A percentile compares a stretch with the other conserved stretches of the same genome.
Conservation (phyloP, 1,139 yeast species). For the Arxiozyma slooffiae region DNA sequence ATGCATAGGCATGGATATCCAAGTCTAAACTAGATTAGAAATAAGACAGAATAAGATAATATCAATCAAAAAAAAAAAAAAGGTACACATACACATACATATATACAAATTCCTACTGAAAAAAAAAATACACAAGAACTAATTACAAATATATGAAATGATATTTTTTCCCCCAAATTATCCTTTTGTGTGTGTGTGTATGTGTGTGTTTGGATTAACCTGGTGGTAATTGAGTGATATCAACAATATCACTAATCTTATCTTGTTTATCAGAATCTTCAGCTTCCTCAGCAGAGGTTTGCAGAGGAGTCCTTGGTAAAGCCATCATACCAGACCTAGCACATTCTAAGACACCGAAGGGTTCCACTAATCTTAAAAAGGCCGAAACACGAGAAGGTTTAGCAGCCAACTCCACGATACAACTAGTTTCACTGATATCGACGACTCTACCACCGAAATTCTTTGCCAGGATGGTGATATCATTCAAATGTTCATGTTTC, state of each 20-base stretch:
- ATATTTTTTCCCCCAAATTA: no score
- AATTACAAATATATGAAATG: no score
- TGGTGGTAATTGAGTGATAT: slow-evolving; percentile 82
- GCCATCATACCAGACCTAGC: slow-evolving; percentile 99
- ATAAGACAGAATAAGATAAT: no score
- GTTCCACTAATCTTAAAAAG: slow-evolving; percentile 80
- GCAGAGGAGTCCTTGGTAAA: slow-evolving; percentile 83
- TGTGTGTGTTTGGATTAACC: slow-evolving; percentile 54
- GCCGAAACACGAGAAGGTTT: slow-evolving; percentile 84
- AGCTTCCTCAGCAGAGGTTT: slow-evolving; percentile 38
- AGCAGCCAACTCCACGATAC: slow-evolving; percentile 88
- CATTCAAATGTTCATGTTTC: slow-evolving; percentile 80
- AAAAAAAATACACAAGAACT: no score
- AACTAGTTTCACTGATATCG: slow-evolving; percentile 87
- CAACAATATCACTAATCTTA: slow-evolving; percentile 38
- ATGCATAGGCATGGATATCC: no score
- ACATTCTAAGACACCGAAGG: slow-evolving; percentile 91
- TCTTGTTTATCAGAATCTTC: slow-evolving; percentile 40
- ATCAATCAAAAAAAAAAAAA: no score
- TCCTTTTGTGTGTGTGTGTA: no score
- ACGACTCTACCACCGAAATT: slow-evolving; percentile 91
- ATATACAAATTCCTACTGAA: no score
- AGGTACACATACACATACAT: no score
- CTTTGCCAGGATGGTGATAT: slow-evolving; percentile 66
- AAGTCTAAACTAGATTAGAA: no score